phyloP scores from a whole-genome alignment of 108 stramenopile genomes.

The Cylindrotheca fusiformis region DNA sequence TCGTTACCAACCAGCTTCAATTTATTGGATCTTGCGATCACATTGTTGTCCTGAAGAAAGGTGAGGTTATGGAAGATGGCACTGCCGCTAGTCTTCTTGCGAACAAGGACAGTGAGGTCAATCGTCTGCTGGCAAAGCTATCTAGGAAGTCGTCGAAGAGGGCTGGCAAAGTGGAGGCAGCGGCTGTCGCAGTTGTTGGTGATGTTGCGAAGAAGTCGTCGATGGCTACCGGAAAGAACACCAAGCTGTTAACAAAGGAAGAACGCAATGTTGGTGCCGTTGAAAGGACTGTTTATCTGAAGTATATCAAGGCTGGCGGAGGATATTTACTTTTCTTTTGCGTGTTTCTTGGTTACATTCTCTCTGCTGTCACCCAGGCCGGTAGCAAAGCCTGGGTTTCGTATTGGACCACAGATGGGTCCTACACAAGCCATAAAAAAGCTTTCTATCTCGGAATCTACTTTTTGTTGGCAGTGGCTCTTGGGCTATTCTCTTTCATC shows the following conservation, averaged over 20 bases:
- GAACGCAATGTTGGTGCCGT: conserved; percentile 68
- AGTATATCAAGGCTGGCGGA: conserved; percentile 62
- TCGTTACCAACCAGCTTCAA: conserved; percentile 92
- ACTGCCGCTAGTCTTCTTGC: conserved; percentile 58
- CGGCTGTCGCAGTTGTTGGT: background rate
- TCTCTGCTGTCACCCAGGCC: conserved; percentile 48
- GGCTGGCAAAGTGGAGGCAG: background rate
- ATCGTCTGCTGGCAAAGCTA: conserved; percentile 42
- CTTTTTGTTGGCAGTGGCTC: conserved; percentile 23
- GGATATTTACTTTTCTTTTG: conserved; percentile 41
- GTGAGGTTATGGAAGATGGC: conserved; percentile 72
- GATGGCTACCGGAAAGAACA: conserved; percentile 6
- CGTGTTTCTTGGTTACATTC: conserved; percentile 48
- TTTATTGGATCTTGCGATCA: conserved; percentile 67
- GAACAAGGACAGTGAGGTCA: conserved; percentile 56
- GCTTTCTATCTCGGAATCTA: conserved; percentile 42
- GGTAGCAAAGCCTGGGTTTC: conserved; percentile 51
- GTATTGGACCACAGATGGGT: conserved; percentile 65
- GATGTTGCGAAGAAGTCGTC: conserved; percentile 6
- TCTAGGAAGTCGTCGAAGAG: conserved; percentile 16
- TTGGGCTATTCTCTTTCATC: conserved; percentile 55
- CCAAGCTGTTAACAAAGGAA: conserved; percentile 52
- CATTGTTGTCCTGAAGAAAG: conserved; percentile 64
- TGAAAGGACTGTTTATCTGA: conserved; percentile 49
- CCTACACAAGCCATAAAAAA: conserved; percentile 39